Percentiles rank a stretch among this genome's conserved stretches.
phyloP scores from a whole-genome alignment of 2,329 filamentous ascomycete species.

The Myriosclerotinia curreyana region DNA sequence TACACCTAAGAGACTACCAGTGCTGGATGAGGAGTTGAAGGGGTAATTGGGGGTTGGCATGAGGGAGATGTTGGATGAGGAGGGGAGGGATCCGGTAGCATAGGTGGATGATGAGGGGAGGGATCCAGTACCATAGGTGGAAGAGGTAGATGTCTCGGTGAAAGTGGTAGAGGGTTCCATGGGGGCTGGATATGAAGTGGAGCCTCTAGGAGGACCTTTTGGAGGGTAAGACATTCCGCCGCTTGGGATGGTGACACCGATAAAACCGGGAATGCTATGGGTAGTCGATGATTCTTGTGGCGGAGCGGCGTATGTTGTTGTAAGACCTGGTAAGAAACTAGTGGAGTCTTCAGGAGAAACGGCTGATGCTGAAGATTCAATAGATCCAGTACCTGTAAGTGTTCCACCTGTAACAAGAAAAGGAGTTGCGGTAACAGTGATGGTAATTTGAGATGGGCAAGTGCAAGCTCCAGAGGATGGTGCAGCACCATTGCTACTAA shows the following conservation, averaged over 20 bases:
- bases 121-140: neutral
- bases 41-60: neutral
- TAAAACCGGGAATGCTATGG: neutral
- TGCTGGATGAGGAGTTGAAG: slow-evolving; percentile 1
- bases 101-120: neutral
- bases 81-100: no score
- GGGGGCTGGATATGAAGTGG: neutral
- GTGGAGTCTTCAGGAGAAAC: neutral
- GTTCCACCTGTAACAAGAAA: neutral
- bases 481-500: neutral
- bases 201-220: neutral
- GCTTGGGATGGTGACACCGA: neutral
- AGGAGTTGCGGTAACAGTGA: slow-evolving; percentile 15
- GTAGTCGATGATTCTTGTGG: neutral
- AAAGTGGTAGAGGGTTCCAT: neutral
- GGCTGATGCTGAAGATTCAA: neutral
- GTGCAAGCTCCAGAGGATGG: neutral
- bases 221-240: neutral
- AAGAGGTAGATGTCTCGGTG: neutral
- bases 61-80: neutral
- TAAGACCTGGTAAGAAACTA: neutral
- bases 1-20: neutral
- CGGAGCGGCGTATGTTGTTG: neutral
- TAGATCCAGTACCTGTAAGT: neutral
- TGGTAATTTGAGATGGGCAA: neutral